These are phyloP conservation scores for Ceratopteris richardii DNA, from an alignment of 75 land plant species.

Conservation along the genomic window DNA sequence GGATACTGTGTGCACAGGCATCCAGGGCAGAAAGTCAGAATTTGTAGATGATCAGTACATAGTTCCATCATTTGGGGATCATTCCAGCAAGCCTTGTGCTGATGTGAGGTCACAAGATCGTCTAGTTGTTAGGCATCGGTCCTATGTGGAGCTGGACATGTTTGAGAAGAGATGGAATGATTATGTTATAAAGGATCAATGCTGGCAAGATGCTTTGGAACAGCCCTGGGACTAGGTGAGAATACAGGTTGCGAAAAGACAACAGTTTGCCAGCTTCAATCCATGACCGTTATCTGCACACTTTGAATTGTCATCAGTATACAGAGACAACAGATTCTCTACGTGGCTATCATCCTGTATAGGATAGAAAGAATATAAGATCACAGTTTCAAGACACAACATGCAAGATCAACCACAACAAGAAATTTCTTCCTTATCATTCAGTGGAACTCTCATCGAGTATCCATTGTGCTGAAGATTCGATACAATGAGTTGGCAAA, in stretches of 20 bases:
- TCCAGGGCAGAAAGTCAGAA: too few species aligned
- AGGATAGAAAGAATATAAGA: slow-evolving; percentile 52
- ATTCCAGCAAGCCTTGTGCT: too few species aligned
- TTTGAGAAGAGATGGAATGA: too few species aligned
- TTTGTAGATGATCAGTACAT: too few species aligned
- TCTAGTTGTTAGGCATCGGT: too few species aligned
- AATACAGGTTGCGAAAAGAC: slow-evolving; percentile 99
- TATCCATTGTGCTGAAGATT: neutral
- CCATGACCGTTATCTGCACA: slow-evolving; percentile 47
- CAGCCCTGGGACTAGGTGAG: slow-evolving; percentile 85
- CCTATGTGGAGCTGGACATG: too few species aligned
- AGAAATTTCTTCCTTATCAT: slow-evolving; percentile 15
- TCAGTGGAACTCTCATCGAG: slow-evolving; percentile 7
- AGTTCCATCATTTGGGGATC: too few species aligned
- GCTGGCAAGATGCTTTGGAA: too few species aligned
- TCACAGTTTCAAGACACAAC: slow-evolving; percentile 31
- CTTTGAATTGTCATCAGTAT: slow-evolving; percentile 91
- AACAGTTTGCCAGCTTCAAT: slow-evolving; percentile 71
- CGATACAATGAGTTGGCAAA: slow-evolving; percentile 8
- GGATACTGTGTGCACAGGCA: too few species aligned
- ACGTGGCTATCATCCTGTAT: slow-evolving; percentile 85
- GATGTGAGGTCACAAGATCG: too few species aligned
- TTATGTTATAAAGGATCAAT: too few species aligned
- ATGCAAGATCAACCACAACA: slow-evolving; percentile 16
- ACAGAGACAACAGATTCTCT: slow-evolving; percentile 97